A percentile compares a stretch with the other conserved stretches of the same genome.
These are phyloP conservation scores for Thelonectria olida DNA, from an alignment of 2,329 filamentous ascomycete genomes.

Conservation along the genomic window DNA sequence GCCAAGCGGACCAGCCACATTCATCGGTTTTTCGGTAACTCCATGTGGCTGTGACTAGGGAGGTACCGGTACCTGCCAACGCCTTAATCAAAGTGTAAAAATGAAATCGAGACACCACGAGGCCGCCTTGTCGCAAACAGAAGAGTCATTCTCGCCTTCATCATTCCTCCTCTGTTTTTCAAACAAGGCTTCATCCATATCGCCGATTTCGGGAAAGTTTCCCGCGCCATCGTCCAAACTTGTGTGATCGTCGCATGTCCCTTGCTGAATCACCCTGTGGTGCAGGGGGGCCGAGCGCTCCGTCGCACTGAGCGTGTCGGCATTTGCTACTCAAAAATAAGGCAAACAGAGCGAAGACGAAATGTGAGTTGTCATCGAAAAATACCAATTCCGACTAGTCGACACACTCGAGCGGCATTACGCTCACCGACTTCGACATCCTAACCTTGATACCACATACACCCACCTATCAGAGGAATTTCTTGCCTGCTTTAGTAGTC, in stretches of 20 bases:
- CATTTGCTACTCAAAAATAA: slow-evolving; percentile 11
- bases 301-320: slow-evolving; percentile 10
- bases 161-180: not conserved
- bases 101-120: slow-evolving; percentile 13
- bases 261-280: slow-evolving; percentile 11
- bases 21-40: slow-evolving; percentile 30
- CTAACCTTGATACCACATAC: not conserved
- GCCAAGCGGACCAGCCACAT: slow-evolving; percentile 34
- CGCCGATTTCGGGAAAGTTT: slow-evolving; percentile 10
- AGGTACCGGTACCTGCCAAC: not conserved
- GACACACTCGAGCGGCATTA: not conserved
- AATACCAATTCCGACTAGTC: not conserved
- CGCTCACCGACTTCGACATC: not conserved
- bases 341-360: not conserved
- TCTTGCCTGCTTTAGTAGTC: too few species aligned
- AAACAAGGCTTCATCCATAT: not conserved
- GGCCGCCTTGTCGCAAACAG: slow-evolving; percentile 7
- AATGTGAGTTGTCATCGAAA: not conserved
- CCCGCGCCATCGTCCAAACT: slow-evolving; percentile 12
- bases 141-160: not conserved
- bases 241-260: slow-evolving; percentile 26
- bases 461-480: not conserved
- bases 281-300: slow-evolving; percentile 18
- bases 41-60: slow-evolving; percentile 23
- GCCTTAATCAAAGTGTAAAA: not conserved